phyloP scores from a whole-genome alignment of 805 yeast species.

The Yarrowia divulgata region DNA sequence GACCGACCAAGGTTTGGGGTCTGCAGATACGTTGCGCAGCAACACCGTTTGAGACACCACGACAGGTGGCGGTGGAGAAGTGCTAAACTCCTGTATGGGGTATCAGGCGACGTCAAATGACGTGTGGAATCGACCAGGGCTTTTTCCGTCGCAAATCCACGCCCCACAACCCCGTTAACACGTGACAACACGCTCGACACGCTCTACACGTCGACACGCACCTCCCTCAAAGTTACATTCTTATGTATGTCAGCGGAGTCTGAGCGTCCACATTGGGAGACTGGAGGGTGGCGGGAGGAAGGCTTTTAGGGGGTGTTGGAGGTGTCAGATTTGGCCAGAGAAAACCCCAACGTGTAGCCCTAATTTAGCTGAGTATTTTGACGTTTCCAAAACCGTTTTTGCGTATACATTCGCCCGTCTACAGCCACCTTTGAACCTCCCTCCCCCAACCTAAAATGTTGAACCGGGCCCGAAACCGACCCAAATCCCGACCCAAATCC shows the following conservation, averaged over 20 bases:
- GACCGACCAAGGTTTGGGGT: background rate
- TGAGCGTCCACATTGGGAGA: too few relatives aligned
- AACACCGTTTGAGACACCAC: slow-evolving; percentile 17
- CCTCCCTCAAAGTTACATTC: slow-evolving; percentile 36
- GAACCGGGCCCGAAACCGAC: background rate
- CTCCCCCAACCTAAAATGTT: background rate
- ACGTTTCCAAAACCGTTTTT: too few relatives aligned
- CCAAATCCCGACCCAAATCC: background rate
- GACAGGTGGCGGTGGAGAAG: background rate
- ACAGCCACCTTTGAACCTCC: background rate
- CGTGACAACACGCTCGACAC: background rate
- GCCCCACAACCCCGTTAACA: background rate
- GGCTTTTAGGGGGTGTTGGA: too few relatives aligned
- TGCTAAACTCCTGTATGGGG: background rate
- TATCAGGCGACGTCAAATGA: background rate
- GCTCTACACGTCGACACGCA: slow-evolving; percentile 30
- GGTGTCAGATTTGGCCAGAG: too few relatives aligned
- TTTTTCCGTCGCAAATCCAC: background rate
- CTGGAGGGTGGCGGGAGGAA: background rate
- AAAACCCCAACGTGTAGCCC: too few relatives aligned
- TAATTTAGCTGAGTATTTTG: too few relatives aligned
- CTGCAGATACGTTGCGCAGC: slow-evolving; percentile 30
- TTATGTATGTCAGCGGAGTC: slow-evolving; percentile 9
- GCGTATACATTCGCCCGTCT: background rate
- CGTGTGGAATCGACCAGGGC: background rate